Base-by-base conservation (phyloP, 202 grass and related monocot species). In the Schoenoplectus tabernaemontani region DNA sequence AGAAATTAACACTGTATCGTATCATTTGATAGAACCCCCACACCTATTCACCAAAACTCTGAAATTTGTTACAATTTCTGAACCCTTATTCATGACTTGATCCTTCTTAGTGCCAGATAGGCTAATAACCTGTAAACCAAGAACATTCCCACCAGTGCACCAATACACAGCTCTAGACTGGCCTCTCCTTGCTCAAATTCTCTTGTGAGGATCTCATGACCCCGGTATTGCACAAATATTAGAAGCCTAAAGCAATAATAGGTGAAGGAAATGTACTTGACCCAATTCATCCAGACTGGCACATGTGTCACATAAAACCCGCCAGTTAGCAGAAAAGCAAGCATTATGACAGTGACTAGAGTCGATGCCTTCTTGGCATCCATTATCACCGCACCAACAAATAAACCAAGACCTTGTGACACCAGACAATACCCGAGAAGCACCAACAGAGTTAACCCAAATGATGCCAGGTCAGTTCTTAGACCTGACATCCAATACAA, bases 401-500 rank as follows among this genome's bases (percentile, higher is more conserved):
- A 92, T 11, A 99, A 85, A 0, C 96, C 96, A 0, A 99, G 85
- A 0, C 96, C 96, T 54, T 83, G 89, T 6, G 96, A 88, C 20
- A 93, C 96, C 28, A 99, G 87, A 77, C 93, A 92, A 82, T 99
- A 99, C 0, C 58, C 76, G 0, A 99, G 85, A 2, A 96, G 64
- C 2, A 99, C 88, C 0, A 76, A 51, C 3, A 99, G 64, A 0
- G 96, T 95, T 62, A 99, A 87, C 61, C 77, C 86, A 80, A 99
- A 99, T 1, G 96, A 90, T 2, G 6, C 26, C 0, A 82, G 83
- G 7, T 89, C 50, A 0, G 90, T 77, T 84, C 91, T 83, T 42
- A 99, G 91, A 4, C 92, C 96, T 0, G 96, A 82, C 96, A 99
- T 99, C 83, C 93, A 88, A 82, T 99, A 99, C 8, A 99, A 67